Base-by-base conservation (phyloP, 306 rosid genomes). In the Malus sylvestris region DNA sequence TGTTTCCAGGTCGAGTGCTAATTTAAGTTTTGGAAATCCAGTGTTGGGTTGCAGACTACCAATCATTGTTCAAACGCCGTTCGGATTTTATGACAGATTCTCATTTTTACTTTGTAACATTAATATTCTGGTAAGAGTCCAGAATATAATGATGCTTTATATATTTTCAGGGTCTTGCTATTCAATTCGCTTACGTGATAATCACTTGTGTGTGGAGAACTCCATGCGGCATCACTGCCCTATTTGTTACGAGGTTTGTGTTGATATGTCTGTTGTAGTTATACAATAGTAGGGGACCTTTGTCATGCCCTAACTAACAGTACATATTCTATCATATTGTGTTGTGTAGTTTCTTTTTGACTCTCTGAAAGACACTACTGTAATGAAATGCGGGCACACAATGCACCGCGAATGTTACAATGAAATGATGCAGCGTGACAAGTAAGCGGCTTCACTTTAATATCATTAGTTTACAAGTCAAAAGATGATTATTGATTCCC, bases 141-240 rank as follows among this genome's bases (percentile, higher is more conserved):
- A 3, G 35, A 3, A 2, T 3, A 32, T 22, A 32, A 61, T n/a
- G 67, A 42, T 66, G 67, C 60, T 70, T 63, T 80, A 33, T 75
- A 23, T 75, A 30, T n/a, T 61, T 77, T 75, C 83, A 92, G 99
- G 93, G 69, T 89, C 97, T n/a, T 96, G 99, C 85, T 92, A 96
- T 85, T 83, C 92, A 10, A 61, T 79, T 77, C 25, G 16, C 73
- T 86, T 96, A 82, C 97, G 89, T 1, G 90, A 82, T 82, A 96
- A 96, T 81, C 99, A 96, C 87, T 75, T 74, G 73, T 96, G 98
- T 60, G 88, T 96, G 76, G 99, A 96, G 87, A 88, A 96, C 88
- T 92, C 99, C 83, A 96, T 96, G 99, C 82, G 87, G 77, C 97
- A 96, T 83, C 98, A 96, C 80, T 96, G 99, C 72, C 93, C 99